Evolutionary conservation across 2,329 filamentous ascomycete genomes (phyloP), one percentile per base, ranked within the genome.

Genomic region (Fusarium phyllophilum): DNA sequence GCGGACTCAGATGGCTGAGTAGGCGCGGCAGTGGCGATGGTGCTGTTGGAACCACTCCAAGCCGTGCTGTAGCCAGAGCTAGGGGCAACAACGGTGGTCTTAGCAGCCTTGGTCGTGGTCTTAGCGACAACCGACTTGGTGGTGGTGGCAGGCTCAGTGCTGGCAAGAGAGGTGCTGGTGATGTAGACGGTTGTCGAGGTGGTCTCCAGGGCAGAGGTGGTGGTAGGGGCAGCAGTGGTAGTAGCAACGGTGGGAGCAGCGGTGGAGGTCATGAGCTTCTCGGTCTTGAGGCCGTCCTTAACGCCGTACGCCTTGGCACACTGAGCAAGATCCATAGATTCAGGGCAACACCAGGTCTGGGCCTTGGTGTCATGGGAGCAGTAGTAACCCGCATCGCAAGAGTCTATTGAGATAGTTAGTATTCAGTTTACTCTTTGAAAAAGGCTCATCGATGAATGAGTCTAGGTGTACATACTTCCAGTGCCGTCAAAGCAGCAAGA

Each of bases 301-400:
- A 91, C 86, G 48, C 81, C 81, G 60, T 87, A 88, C 38, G 85
- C 84, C 59, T 83, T 81, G 63, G 90, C 89, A 81, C 90, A 92
- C 51, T 86, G 81, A 33, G 81, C 81, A 55, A 90, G 83, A 70
- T 86, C 83, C 84, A 88, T 84, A 69, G 82, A 84, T 48, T 90
- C 82, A 46, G 89, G 89, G 81, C 90, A 92, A 84, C 90, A 92
- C 84, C 87, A 87, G 39, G 89, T 91, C 64, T 85, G 82, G 61
- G 82, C 80, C 49, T 80, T 76, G 59, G 81, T 79, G 78, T 90
- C 86, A 74, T 86, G 83, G n/a, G 88, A 86, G 83, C 90, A 92
- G 84, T 88, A 92, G 84, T 88, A 92, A 56, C 88, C 89, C 22
- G 82, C 79, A 38, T 89, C 86, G 80, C 90, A 92, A 38, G 89